A percentile compares a stretch with the other conserved stretches of the same genome.
Conservation (phyloP, 1,139 yeast species). For the Candida labiduridarum region DNA sequence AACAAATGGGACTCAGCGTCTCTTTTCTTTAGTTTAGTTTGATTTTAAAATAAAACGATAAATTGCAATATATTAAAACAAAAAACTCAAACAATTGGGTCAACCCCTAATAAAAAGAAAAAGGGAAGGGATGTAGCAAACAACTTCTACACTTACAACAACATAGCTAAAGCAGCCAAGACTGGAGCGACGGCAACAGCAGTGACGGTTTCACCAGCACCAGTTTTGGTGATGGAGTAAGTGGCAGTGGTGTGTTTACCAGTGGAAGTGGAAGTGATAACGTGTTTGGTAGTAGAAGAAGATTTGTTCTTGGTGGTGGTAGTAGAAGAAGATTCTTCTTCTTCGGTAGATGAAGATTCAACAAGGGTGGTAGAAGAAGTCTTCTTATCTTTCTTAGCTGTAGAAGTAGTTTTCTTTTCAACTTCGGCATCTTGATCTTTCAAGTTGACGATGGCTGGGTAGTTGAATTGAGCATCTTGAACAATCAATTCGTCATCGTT, state of each 20-base stretch:
- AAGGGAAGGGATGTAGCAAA: too few relatives aligned
- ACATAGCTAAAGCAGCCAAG: conserved; percentile 19
- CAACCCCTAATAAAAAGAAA: too few relatives aligned
- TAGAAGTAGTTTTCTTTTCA: conserved; percentile 9
- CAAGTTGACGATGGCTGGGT: conserved; percentile 16
- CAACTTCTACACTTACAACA: conserved; percentile 12
- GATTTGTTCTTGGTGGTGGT: conserved; percentile 8
- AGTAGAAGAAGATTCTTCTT: conserved; percentile 8
- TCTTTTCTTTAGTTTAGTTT: too few relatives aligned
- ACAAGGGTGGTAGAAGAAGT: conserved; percentile 6
- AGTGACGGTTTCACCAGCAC: conserved; percentile 18
- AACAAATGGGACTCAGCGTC: too few relatives aligned
- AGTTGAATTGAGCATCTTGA: conserved; percentile 16
- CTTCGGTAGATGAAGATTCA: conserved; percentile 4
- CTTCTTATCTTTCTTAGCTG: conserved; percentile 12
- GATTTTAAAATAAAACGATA: too few relatives aligned
- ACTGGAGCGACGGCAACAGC: conserved; percentile 18
- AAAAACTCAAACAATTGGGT: too few relatives aligned
- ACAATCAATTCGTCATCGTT: conserved; percentile 18
- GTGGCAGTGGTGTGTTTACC: conserved; percentile 15
- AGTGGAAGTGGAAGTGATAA: conserved; percentile 7
- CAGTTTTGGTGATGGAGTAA: conserved; percentile 20
- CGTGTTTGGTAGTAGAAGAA: conserved; percentile 6
- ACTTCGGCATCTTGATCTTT: conserved; percentile 16
- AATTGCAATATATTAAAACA: too few relatives aligned